Base-by-base conservation (phyloP, 352 stramenopile genomes). In the Aphanomyces euteiches region DNA sequence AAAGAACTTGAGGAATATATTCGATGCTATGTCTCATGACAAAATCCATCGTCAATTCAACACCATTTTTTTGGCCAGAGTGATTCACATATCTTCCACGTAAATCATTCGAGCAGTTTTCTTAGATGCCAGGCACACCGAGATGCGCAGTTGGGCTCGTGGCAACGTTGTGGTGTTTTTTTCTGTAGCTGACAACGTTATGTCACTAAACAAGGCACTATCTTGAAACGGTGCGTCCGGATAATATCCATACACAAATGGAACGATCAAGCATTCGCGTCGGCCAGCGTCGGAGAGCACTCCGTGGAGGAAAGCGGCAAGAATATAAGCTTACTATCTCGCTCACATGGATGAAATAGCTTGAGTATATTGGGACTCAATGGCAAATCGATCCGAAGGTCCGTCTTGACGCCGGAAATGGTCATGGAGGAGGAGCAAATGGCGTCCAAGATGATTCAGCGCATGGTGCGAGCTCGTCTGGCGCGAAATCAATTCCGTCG, bases 401-500 rank as follows among this genome's bases (percentile, higher is more conserved):
- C 57, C 13, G 37, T 66, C 5, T 37, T 66, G 38, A 66, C 57
- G 40, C 57, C 57, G 6, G 36, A 47, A 15, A 66, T 66, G 57
- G 28, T 40, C 13, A 12, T 48, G 28, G 57, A 66, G n/a, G 57
- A 66, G 38, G 57, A 66, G 28, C 47, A 15, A n/a, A 47, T 66
- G 38, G 57, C 57, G 28, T 38, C 57, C 7, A 48, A 6, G 12
- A 66, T 66, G 57, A 6, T 66, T 17, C 57, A 66, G 57, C 57
- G 57, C 57, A 66, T 66, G 57, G 57, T 37, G 8, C 57, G 57
- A 7, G 57, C 57, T 15, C 57, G 57, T 3, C 15, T 66, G 7
- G 57, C 57, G 3, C 57, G 57, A 38, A 66, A 66, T 28, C 15
- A 17, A 10, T 66, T 66, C n/a, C 57, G 57, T 7, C 57, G 57